phyloP scores from a whole-genome alignment of 1,139 yeast genomes.

The Sugiyamaella japonica region DNA sequence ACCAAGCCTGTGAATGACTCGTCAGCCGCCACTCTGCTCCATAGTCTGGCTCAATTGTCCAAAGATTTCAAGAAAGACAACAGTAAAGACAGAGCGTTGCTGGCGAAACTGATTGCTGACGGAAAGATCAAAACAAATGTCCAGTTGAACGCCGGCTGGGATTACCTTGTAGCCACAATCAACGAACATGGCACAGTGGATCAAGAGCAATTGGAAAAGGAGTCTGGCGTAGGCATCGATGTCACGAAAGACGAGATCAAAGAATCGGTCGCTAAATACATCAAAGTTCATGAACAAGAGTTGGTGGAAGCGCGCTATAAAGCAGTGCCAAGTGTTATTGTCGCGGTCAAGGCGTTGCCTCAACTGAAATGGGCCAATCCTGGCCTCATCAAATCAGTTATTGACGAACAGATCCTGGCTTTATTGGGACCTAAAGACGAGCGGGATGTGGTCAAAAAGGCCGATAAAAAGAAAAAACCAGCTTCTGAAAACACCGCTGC shows the following conservation, averaged over 20 bases:
- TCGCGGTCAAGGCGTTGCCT: conserved; percentile 70
- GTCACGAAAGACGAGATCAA: conserved; percentile 67
- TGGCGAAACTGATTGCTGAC: conserved; percentile 61
- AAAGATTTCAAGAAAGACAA: conserved; percentile 33
- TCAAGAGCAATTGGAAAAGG: conserved; percentile 53
- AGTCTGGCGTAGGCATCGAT: conserved; percentile 80
- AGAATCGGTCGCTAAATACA: conserved; percentile 56
- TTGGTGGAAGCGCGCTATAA: conserved; percentile 74
- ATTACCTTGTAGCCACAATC: conserved; percentile 50
- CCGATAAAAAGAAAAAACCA: conserved; percentile 47
- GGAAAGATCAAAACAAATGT: conserved; percentile 58
- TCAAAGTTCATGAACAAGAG: conserved; percentile 56
- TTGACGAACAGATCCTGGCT: conserved; percentile 70
- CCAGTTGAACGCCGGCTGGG: conserved; percentile 80
- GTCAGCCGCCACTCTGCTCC: conserved; percentile 57
- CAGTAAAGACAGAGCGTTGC: conserved; percentile 46
- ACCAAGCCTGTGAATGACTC: conserved; percentile 30
- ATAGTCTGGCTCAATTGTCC: conserved; percentile 63
- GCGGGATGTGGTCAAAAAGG: conserved; percentile 80
- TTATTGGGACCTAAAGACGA: conserved; percentile 94
- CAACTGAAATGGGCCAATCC: conserved; percentile 92
- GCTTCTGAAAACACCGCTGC: conserved; percentile 42
- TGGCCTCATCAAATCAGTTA: conserved; percentile 75
- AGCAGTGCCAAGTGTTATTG: conserved; percentile 71
- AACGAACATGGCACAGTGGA: conserved; percentile 46